Evolutionary conservation across 108 stramenopile genomes (phyloP), one percentile per base, ranked within the genome.

Genomic region (Parmales sp.): DNA sequence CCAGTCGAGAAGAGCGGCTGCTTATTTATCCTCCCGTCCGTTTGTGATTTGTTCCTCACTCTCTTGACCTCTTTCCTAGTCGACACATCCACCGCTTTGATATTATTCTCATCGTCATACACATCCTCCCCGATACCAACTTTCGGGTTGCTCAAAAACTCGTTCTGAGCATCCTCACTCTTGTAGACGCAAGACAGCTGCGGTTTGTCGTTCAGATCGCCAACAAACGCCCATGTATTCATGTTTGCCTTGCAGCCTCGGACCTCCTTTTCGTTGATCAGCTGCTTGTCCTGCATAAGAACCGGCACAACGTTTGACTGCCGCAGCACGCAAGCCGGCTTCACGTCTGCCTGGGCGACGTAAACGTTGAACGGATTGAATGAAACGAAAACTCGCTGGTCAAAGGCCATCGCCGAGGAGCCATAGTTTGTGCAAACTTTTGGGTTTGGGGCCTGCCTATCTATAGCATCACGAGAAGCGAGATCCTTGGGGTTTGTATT

Each of bases 141-240:
- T 76, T 91, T 93, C 1, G 94, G 94, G 81, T 93, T 88, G 66
- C 81, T 84, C 64, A 95, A 77, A 67, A 95, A 95, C 65, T 95
- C 94, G 76, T 95, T 95, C 71, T 95, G 94, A 2, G 94, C 94
- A 74, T 95, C 94, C 46, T 84, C 92, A 69, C 87, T 88, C 75
- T 91, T 88, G 80, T 92, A 95, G 11, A 95, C 94, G 68, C 94
- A 95, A 65, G 86, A 88, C 71, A 95, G 72, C 66, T 95, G 94
- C 3, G 94, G 94, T 38, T 84, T 78, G 72, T 90, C 90, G 41
- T 88, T 80, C 54, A 95, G 80, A 69, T 93, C 84, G 19, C 94
- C 94, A 16, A 95, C 92, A 76, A 90, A 95, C 22, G 92, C 94
- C 94, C 94, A 95, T 28, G 94, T 95, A 68, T 95, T 95, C 85